These are phyloP conservation scores for Rhynchosporium secalis DNA, from an alignment of 2,329 filamentous ascomycete genomes.

Conservation along the genomic window DNA sequence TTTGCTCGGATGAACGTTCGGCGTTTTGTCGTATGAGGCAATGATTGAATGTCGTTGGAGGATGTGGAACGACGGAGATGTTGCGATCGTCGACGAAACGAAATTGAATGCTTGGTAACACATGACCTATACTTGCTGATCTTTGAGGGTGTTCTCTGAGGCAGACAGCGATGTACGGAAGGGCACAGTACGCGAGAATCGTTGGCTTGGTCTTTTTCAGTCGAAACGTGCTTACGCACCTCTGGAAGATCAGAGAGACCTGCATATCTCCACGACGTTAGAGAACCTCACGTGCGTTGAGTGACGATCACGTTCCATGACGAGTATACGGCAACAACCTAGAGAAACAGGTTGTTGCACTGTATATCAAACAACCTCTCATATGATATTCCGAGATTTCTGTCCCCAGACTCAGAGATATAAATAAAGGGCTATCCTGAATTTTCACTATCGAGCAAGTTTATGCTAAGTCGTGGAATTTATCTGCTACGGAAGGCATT, in stretches of 20 bases:
- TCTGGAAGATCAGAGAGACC: background rate
- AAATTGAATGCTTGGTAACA: slow-evolving; percentile 3
- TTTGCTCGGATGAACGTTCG: slow-evolving; percentile 8
- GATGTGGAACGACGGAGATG: slow-evolving; percentile 3
- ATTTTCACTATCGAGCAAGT: too few relatives aligned
- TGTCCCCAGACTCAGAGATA: background rate
- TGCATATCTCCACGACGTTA: background rate
- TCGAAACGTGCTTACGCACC: background rate
- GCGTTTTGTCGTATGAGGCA: slow-evolving; percentile 3
- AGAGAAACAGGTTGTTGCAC: background rate
- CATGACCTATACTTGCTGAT: background rate
- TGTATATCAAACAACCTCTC: background rate
- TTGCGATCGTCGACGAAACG: slow-evolving; percentile 2
- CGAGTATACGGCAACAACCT: background rate
- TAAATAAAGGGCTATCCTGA: too few relatives aligned
- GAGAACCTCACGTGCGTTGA: background rate
- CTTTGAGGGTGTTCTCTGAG: background rate
- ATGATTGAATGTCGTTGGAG: slow-evolving; percentile 6
- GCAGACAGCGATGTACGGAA: background rate
- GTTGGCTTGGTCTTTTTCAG: background rate
- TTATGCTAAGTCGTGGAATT: too few relatives aligned
- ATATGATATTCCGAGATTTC: background rate
- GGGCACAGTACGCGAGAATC: too few relatives aligned
- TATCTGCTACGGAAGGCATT: too few relatives aligned
- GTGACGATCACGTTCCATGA: background rate